These are phyloP conservation scores for Coffea canephora DNA, from an alignment of 257 asterid genomes.

Conservation along the genomic window DNA sequence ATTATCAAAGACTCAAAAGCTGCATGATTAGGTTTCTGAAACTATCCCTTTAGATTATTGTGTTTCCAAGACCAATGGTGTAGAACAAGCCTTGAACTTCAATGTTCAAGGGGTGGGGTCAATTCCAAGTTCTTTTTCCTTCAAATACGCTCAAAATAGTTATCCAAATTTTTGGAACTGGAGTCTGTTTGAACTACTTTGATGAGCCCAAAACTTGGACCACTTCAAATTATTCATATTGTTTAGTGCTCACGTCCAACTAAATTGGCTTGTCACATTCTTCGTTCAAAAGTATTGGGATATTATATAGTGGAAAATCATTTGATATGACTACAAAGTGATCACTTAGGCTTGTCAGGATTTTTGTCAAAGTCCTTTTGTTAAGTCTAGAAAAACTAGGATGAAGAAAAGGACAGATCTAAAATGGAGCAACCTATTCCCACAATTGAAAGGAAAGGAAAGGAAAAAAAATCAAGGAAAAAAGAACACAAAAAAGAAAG, in stretches of 20 bases:
- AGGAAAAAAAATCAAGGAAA: no score
- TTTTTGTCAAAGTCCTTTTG: neutral
- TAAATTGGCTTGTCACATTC: neutral
- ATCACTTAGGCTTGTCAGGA: neutral
- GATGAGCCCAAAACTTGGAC: constrained; percentile 7
- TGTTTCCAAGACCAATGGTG: neutral
- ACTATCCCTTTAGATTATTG: neutral
- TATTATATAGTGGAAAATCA: neutral
- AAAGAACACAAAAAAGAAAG: no score
- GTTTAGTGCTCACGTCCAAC: neutral
- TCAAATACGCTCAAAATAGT: neutral
- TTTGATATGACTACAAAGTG: neutral
- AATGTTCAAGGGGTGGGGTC: neutral
- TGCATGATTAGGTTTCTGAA: neutral
- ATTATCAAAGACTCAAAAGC: neutral
- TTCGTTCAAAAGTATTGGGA: neutral
- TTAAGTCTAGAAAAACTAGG: neutral
- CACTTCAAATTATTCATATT: neutral
- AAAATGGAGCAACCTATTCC: neutral
- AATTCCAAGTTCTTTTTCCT: neutral
- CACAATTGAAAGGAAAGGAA: no score
- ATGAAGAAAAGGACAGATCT: neutral
- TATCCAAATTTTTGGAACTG: neutral
- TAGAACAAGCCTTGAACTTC: neutral
- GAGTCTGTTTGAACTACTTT: neutral